Conservation (phyloP, 208 protist genomes). For the Naegleria lovaniensis region DNA sequence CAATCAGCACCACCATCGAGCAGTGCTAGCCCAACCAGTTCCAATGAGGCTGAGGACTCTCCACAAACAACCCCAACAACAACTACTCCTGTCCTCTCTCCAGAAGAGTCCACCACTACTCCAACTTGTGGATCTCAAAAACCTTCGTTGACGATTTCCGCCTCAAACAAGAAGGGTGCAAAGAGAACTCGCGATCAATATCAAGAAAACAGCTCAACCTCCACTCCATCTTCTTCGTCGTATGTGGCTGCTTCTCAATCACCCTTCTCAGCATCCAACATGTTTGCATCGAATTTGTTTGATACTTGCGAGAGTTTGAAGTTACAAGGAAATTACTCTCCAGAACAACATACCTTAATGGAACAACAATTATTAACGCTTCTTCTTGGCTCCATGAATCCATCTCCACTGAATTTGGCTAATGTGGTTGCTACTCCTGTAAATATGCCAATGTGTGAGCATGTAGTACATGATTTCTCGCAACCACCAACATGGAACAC, state of each 20-base stretch:
- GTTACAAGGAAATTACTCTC: not conserved
- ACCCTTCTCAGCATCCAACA: not conserved
- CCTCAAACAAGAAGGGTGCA: not conserved
- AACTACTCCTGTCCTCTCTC: not conserved
- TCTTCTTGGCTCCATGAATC: not conserved
- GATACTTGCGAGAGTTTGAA: not conserved
- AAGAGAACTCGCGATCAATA: not conserved
- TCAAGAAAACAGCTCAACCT: not conserved
- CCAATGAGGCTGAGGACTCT: not conserved
- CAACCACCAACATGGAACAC: not conserved
- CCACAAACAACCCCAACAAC: not conserved
- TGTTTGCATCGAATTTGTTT: not conserved
- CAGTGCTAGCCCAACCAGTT: not conserved
- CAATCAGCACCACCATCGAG: not conserved
- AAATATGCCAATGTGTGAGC: no score
- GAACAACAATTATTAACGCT: not conserved
- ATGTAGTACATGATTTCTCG: no score
- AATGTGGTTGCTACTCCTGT: no score
- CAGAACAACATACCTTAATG: not conserved
- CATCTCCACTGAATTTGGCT: not conserved
- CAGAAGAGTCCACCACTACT: not conserved
- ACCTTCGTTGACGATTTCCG: no score
- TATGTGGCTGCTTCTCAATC: not conserved
- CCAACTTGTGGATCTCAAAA: not conserved
- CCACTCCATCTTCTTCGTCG: not conserved